Evolutionary conservation across 2,329 filamentous ascomycete species (phyloP).

Genomic region (Aspergillus pseudoterreus): DNA sequence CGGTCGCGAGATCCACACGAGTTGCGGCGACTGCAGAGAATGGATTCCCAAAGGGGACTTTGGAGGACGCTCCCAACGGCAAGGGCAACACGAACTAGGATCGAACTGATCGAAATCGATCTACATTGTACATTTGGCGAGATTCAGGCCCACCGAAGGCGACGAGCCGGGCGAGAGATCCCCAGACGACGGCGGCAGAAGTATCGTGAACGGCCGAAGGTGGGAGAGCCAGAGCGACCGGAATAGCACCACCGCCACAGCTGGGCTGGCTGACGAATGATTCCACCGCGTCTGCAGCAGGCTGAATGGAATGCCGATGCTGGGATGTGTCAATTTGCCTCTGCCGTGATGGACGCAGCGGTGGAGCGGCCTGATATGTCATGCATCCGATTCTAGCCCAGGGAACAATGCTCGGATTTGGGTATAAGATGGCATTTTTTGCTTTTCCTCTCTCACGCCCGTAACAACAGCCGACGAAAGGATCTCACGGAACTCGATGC

Average conservation of each 20-base stretch:
- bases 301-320: slow-evolving; percentile 3
- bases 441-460: neutral
- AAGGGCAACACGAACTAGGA: slow-evolving; percentile 1
- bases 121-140: slow-evolving; percentile 3
- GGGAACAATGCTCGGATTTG: neutral
- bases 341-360: slow-evolving; percentile 9
- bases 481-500: neutral
- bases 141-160: neutral
- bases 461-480: neutral
- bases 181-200: slow-evolving; percentile 2
- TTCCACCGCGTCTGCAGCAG: neutral
- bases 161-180: neutral
- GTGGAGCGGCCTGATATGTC: slow-evolving; percentile 19
- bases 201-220: neutral
- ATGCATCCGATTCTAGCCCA: slow-evolving; percentile 15
- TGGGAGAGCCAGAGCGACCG: slow-evolving; percentile 1
- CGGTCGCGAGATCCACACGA: neutral
- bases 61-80: neutral
- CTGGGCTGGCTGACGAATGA: slow-evolving; percentile 18
- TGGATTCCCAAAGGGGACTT: neutral
- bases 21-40: neutral
- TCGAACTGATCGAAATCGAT: slow-evolving; percentile 4
- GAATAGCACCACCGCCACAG: slow-evolving; percentile 9
- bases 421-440: neutral
- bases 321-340: slow-evolving; percentile 19